phyloP scores from a whole-genome alignment of 768 basidiomycete species.

The Mycena chlorophos region DNA sequence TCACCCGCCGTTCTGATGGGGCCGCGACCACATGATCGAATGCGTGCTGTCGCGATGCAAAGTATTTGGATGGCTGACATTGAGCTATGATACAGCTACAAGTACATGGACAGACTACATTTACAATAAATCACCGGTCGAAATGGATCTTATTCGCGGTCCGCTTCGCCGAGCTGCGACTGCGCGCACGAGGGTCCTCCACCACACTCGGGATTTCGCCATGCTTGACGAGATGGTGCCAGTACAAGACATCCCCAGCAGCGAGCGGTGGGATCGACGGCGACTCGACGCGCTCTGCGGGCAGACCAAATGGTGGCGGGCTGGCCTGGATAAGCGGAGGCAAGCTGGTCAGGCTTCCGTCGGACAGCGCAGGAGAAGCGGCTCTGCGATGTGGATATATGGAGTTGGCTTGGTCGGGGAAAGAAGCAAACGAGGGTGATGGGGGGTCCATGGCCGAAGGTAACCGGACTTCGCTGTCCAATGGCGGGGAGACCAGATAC shows the following conservation, averaged over 20 bases:
- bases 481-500: slow-evolving; percentile 39
- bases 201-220: slow-evolving; percentile 72
- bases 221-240: slow-evolving; percentile 71
- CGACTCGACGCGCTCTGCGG: slow-evolving; percentile 43
- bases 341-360: slow-evolving; percentile 24
- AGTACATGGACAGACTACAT: neutral
- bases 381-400: slow-evolving; percentile 17
- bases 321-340: slow-evolving; percentile 29
- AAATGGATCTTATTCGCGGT: slow-evolving; percentile 25
- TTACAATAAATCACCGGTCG: slow-evolving; percentile 32
- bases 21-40: neutral
- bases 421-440: slow-evolving; percentile 26
- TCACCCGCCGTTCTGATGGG: neutral
- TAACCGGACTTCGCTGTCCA: slow-evolving; percentile 37
- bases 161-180: slow-evolving; percentile 18
- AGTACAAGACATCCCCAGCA: slow-evolving; percentile 66
- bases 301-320: slow-evolving; percentile 27
- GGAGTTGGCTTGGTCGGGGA: slow-evolving; percentile 22
- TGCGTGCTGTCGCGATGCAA: no score
- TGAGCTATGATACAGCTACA: no score
- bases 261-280: slow-evolving; percentile 43
- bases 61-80: no score
- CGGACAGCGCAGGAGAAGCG: slow-evolving; percentile 21
- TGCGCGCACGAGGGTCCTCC: slow-evolving; percentile 61
- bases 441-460: slow-evolving; percentile 29